Base-by-base conservation (phyloP, 2,329 filamentous ascomycete genomes). In the Cladosporium sp. region DNA sequence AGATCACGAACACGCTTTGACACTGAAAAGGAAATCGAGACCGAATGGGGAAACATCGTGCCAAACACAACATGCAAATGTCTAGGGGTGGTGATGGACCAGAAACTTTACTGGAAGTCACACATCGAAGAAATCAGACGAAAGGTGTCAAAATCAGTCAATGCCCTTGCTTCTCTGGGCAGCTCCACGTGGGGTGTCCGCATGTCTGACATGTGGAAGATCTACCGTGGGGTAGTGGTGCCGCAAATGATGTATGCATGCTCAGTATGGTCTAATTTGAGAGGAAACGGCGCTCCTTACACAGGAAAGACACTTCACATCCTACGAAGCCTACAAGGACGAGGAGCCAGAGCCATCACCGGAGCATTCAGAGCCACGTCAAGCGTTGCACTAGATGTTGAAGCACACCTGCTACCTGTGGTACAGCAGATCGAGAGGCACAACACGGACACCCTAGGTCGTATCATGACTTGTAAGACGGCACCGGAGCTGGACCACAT, bases 21-120 rank as follows among this genome's bases (percentile, higher is more conserved):
- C 7, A 32, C 29, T n/a, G 7, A 32, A 9, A 3, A 32, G 7
- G 29, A 3, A 3, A 32, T 32, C 3, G 7, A 32, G n/a, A 32
- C 29, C 3, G 29, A 3, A 9, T 32, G 29, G 29, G 29, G 29
- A 32, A 32, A n/a, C 29, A 32, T 32, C 3, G 29, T 6, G 37
- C 37, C 37, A 12, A 57, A 20, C 54, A 66, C 52, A 60, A 64
- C 47, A 59, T 51, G 38, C 47, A 59, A 44, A 52, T 20, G 11
- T 11, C 37, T 39, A 45, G 19, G 22, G 2, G 29, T 20, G 4
- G 4, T 43, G 34, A 42, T 22, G 20, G 20, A 47, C 34, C 18
- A 27, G 34, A 47, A 47, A 39, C 17, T 17, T 12, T 13, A 47
- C 12, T 12, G 32, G 34, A 39, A 27, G 34, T n/a, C 27, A 30